phyloP scores from a whole-genome alignment of 495 filamentous ascomycete species.

The Trichodelitschia bisporula region DNA sequence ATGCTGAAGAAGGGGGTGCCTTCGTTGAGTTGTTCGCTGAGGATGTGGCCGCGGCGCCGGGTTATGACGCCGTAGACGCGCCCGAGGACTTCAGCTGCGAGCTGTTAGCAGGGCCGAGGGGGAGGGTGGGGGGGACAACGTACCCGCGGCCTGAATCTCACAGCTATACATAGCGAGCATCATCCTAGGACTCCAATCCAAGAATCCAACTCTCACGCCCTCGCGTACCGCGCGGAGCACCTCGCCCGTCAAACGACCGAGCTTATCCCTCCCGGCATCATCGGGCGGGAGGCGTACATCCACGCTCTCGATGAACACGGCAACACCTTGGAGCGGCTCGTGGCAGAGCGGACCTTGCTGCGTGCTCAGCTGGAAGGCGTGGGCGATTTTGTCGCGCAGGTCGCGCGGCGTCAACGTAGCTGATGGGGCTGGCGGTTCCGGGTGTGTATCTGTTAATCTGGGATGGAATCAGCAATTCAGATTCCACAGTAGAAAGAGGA shows the following conservation, averaged over 20 bases:
- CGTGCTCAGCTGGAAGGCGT: conserved; percentile 88
- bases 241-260: conserved; percentile 75
- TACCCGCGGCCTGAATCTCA: conserved; percentile 89
- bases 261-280: conserved; percentile 31
- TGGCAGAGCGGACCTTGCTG: conserved; percentile 74
- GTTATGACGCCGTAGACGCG: conserved; percentile 86
- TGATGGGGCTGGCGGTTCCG: conserved; percentile 6
- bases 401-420: conserved; percentile 41
- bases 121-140: conserved; percentile 8
- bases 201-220: conserved; percentile 64
- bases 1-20: conserved; percentile 94
- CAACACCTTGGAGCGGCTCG: conserved; percentile 82
- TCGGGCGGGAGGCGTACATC: conserved; percentile 26
- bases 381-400: conserved; percentile 69
- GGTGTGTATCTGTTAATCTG: not conserved
- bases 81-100: conserved; percentile 67
- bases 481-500: too few relatives aligned
- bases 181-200: conserved; percentile 85
- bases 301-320: conserved; percentile 73
- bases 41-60: conserved; percentile 67
- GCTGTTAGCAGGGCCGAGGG: conserved; percentile 1
- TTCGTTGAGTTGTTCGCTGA: conserved; percentile 77
- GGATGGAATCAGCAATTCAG: too few relatives aligned
- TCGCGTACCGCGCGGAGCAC: conserved; percentile 69
- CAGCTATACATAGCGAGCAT: conserved; percentile 96